Evolutionary conservation across 371 early-diverging fungal genomes (phyloP).

Genomic region (Coemansia sp.): DNA sequence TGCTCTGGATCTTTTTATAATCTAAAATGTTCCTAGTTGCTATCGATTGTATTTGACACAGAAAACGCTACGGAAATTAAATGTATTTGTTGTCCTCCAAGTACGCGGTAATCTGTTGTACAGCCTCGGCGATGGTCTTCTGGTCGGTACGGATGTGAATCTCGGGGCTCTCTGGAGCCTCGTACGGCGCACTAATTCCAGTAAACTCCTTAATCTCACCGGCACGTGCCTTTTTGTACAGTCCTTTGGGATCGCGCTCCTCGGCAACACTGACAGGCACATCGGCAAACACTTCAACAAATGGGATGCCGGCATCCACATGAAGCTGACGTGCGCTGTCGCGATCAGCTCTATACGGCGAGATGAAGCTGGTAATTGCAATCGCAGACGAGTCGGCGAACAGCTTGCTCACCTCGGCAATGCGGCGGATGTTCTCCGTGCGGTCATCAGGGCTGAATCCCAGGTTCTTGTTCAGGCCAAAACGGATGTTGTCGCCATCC

Average conservation of each 20-base stretch:
- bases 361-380: conserved; percentile 88
- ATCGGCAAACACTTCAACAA: conserved; percentile 73
- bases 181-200: conserved; percentile 91
- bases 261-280: conserved; percentile 86
- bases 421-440: conserved; percentile 91
- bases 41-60: not conserved
- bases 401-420: conserved; percentile 88
- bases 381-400: conserved; percentile 83
- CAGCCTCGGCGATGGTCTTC: conserved; percentile 58
- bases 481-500: conserved; percentile 95
- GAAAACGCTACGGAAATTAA: not conserved
- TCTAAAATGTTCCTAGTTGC: not conserved
- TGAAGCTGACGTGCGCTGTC: conserved; percentile 79
- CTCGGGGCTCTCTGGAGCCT: conserved; percentile 81
- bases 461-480: conserved; percentile 92
- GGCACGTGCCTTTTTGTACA: conserved; percentile 92
- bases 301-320: conserved; percentile 37
- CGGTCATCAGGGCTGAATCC: conserved; percentile 90
- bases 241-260: conserved; percentile 91
- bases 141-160: conserved; percentile 79
- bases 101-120: conserved; percentile 38
- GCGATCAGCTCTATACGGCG: conserved; percentile 83
- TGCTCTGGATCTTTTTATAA: not conserved
- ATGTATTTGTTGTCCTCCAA: conserved; percentile 22
- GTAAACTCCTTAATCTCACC: conserved; percentile 94